phyloP scores from a whole-genome alignment of 2,329 filamentous ascomycete genomes.

The Metarhizium guizhouense region DNA sequence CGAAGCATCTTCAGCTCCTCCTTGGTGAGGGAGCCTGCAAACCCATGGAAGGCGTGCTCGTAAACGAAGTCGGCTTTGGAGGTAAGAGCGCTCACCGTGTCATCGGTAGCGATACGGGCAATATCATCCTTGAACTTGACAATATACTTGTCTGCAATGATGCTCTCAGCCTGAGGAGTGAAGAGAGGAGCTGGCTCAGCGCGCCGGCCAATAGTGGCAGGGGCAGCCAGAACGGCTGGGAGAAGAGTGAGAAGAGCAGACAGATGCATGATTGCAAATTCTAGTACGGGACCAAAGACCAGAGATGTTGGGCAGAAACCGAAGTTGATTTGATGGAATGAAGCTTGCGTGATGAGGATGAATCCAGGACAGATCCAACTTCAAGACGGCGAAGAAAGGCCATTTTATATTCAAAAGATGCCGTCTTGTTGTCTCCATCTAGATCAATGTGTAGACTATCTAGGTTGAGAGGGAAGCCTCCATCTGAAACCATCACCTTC shows the following conservation, averaged over 20 bases:
- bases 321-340: background rate
- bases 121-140: constrained; percentile 19
- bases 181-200: constrained; percentile 18
- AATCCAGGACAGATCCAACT: background rate
- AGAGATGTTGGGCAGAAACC: background rate
- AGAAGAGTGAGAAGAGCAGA: constrained; percentile 15
- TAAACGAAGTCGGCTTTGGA: constrained; percentile 16
- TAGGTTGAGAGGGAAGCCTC: too few relatives aligned
- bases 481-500: constrained; percentile 6
- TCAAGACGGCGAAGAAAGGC: background rate
- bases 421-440: background rate
- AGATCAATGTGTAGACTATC: background rate
- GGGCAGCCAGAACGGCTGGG: constrained; percentile 14
- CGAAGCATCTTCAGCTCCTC: constrained; percentile 14
- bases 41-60: constrained; percentile 14
- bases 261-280: constrained; percentile 13
- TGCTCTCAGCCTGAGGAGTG: constrained; percentile 7
- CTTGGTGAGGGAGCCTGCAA: constrained; percentile 14
- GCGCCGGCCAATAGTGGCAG: constrained; percentile 11
- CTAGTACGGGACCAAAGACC: background rate
- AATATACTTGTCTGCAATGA: constrained; percentile 21
- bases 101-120: constrained; percentile 7
- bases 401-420: constrained; percentile 7
- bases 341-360: constrained; percentile 3
- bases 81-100: constrained; percentile 9